These are phyloP conservation scores for Sporothrix pallida DNA, from an alignment of 2,329 filamentous ascomycete species.

Conservation along the genomic window DNA sequence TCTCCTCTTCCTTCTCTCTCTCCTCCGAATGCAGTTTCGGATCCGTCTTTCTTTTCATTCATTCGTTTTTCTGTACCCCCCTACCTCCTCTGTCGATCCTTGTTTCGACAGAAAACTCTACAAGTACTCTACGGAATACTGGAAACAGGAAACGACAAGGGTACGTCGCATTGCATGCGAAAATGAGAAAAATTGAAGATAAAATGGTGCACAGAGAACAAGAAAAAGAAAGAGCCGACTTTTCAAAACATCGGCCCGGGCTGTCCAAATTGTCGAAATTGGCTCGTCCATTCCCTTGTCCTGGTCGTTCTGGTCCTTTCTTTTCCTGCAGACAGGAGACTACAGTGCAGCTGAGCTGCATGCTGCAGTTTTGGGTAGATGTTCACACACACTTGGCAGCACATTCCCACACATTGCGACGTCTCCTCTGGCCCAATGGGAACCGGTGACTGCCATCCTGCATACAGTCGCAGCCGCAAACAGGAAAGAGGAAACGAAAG, in stretches of 20 bases:
- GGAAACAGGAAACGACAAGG: neutral
- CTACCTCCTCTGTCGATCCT: neutral
- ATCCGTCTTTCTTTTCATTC: neutral
- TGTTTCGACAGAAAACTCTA: neutral
- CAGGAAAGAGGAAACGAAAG: neutral
- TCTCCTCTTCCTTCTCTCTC: neutral
- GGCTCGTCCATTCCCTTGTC: neutral
- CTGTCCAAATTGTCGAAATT: neutral
- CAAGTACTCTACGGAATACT: neutral
- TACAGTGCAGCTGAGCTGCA: neutral
- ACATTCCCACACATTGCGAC: too few species aligned
- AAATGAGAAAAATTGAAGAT: neutral
- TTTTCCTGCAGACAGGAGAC: too few species aligned
- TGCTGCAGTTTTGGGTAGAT: conserved; percentile 16
- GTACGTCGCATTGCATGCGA: conserved; percentile 8
- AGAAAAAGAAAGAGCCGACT: neutral
- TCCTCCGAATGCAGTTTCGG: neutral
- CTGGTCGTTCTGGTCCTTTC: too few species aligned
- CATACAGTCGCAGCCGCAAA: neutral
- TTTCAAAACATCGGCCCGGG: neutral
- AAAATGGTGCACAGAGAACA: neutral
- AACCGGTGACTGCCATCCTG: neutral
- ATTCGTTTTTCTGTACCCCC: too few species aligned
- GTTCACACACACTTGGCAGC: too few species aligned
- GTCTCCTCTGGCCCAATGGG: neutral